Evolutionary conservation across 1,284 basidiomycete species (phyloP).

Genomic region (Ceratobasidium sp.): DNA sequence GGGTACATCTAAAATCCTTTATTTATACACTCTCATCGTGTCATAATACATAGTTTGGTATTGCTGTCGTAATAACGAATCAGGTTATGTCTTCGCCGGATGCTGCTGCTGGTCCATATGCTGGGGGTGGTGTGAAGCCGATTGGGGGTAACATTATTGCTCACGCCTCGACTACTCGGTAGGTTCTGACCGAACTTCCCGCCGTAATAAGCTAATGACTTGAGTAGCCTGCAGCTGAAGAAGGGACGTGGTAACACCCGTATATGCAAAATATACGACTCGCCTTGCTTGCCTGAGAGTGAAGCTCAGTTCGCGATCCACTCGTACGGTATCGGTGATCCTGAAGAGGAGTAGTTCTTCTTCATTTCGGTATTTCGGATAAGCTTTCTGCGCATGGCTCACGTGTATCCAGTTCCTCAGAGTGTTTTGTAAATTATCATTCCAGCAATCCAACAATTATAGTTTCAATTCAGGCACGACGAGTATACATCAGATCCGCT

Average conservation of each 20-base stretch:
- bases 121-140: slow-evolving; percentile 93
- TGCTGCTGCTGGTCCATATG: slow-evolving; percentile 87
- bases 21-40: slow-evolving; percentile 40
- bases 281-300: slow-evolving; percentile 96
- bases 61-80: slow-evolving; percentile 97
- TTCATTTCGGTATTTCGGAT: not conserved
- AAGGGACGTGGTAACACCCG: slow-evolving; percentile 94
- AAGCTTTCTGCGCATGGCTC: not conserved
- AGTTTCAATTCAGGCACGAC: slow-evolving; percentile 47
- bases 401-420: not conserved
- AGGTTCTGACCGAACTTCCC: slow-evolving; percentile 42
- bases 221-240: slow-evolving; percentile 80
- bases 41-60: slow-evolving; percentile 75
- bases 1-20: slow-evolving; percentile 43
- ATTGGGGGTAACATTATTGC: slow-evolving; percentile 98
- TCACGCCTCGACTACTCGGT: slow-evolving; percentile 93
- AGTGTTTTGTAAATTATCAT: slow-evolving; percentile 23
- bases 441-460: not conserved
- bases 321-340: slow-evolving; percentile 86
- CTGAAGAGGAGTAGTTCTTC: slow-evolving; percentile 72
- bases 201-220: slow-evolving; percentile 14
- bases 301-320: slow-evolving; percentile 96
- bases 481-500: not conserved
- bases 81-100: slow-evolving; percentile 99
- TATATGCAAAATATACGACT: slow-evolving; percentile 97